A percentile compares a stretch with the other conserved stretches of the same genome.
These are phyloP conservation scores for Podosphaera xanthii DNA, from an alignment of 2,329 filamentous ascomycete genomes.

Conservation along the genomic window DNA sequence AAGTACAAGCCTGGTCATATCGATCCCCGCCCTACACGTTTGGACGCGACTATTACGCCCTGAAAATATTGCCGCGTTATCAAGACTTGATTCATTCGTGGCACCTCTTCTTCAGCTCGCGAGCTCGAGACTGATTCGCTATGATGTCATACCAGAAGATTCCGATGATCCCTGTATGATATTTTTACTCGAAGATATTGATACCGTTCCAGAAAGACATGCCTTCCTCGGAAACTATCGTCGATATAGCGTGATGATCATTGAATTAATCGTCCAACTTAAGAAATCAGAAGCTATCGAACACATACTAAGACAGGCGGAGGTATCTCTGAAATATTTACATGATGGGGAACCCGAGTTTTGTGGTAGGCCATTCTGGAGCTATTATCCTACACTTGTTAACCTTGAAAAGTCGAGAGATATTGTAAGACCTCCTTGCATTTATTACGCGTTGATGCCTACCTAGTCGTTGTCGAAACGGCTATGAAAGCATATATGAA, in stretches of 20 bases:
- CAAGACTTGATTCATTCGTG: conserved; percentile 36
- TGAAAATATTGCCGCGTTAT: conserved; percentile 42
- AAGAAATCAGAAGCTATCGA: conserved; percentile 67
- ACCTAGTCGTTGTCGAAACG: conserved; percentile 74
- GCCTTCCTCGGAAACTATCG: conserved; percentile 91
- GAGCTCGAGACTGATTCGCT: conserved; percentile 63
- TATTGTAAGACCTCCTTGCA: conserved; percentile 49
- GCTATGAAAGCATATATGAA: conserved; percentile 73
- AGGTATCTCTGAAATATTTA: conserved; percentile 48
- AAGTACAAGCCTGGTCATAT: conserved; percentile 73
- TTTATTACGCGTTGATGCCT: conserved; percentile 64
- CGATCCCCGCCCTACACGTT: conserved; percentile 73
- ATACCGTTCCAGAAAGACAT: conserved; percentile 81
- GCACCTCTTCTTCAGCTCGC: conserved; percentile 62
- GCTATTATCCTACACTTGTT: conserved; percentile 2
- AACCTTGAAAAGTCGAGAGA: conserved; percentile 22
- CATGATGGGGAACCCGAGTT: conserved; percentile 50
- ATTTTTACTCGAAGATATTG: conserved; percentile 80
- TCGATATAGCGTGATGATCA: conserved; percentile 67
- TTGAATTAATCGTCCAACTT: conserved; percentile 66
- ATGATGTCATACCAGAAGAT: conserved; percentile 68
- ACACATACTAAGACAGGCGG: conserved; percentile 64
- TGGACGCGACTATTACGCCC: conserved; percentile 70
- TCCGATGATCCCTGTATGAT: conserved; percentile 56
- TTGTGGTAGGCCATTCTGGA: conserved; percentile 25